Evolutionary conservation across 2,329 filamentous ascomycete genomes (phyloP), one percentile per base, ranked within the genome.

Genomic region (Coniochaeta sp.): DNA sequence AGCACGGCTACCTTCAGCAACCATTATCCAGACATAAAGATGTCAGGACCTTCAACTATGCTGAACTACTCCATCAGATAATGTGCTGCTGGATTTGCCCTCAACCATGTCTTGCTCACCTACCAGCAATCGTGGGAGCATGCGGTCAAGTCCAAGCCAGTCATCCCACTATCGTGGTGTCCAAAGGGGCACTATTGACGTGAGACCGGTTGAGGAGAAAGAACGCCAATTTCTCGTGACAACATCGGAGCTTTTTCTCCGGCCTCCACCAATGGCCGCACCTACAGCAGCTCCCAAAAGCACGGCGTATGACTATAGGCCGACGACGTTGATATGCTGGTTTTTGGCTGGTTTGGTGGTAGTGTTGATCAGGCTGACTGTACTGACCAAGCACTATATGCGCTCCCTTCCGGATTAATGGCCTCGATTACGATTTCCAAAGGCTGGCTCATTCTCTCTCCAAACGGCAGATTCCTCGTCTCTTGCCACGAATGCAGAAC

Each of bases 351-450:
- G 14, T 16, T 12, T 59, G 16, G 28, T 56, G 19, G 58, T 16
- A 16, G 36, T 56, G 17, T 52, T 59, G 12, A 8, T 59, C 4
- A 26, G 32, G 36, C 24, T 56, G 14, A 59, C 28, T 26, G 60
- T 57, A 5, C 60, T 62, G 42, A 66, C 59, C 2, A 60, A 60
- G 16, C 64, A 65, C 40, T 59, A 64, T 38, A 16, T 56, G 28
- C 28, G 54, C n/a, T 38, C 30, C 2, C 32, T 36, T 38, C 30
- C 54, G 16, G 30, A 56, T 38, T 22, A 56, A 56, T 38, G 54
- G 30, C n/a, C 30, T 36, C 30, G 30, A 22, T 22, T 32, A 56
- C 32, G 54, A 38, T n/a, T 9, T 56, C 3, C 30, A 22, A 17
- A 56, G 34, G 10, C 54, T 56, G 30, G 32, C 54, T 26, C 7